Base-by-base conservation (phyloP, 2,329 filamentous ascomycete species). In the Beauveria scarabaeidicola region DNA sequence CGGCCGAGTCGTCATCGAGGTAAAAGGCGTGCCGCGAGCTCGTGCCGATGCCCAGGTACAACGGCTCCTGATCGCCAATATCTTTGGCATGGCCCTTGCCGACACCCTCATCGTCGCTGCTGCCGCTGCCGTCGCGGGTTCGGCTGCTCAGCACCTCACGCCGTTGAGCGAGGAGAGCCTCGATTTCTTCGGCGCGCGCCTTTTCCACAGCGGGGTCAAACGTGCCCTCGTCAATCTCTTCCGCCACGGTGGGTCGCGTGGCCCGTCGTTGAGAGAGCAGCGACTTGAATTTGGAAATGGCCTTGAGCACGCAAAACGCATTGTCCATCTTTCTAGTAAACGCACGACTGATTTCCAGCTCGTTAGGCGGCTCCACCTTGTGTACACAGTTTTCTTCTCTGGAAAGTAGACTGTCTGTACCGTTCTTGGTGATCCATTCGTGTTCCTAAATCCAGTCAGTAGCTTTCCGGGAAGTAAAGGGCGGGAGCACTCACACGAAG, bases 251-350 rank as follows among this genome's bases (percentile, higher is more conserved):
- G 5, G 44, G 38, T 23, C n/a, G 25, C 2, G 44, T 13, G 19
- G 59, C 52, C 27, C 56, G 61, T 21, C 64, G 68, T 29, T 64
- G 70, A 1, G 64, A 67, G n/a, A 94, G 75, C 9, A 95, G 78
- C 54, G 82, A 77, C 71, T 95, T 97, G 78, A 97, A 97, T 61
- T 88, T 89, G 63, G 88, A 86, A 44, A 95, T 93, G 4, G 92
- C 94, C 82, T 90, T 94, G 79, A 97, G 89, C 64, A 97, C 90
- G 56, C 86, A 90, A 60, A 97, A 78, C 2, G 97, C 79, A 69
- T 94, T 88, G 61, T 87, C 87, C 82, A 97, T 91, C 68, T 91
- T 95, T 25, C 84, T 84, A 3, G 94, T 97, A 64, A 97, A 95
- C 15, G 94, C 94, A 64, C 88, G 85, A 67, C 91, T 91, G 69